phyloP scores from a whole-genome alignment of 352 stramenopile species.

The Phytophthora citrophthora region DNA sequence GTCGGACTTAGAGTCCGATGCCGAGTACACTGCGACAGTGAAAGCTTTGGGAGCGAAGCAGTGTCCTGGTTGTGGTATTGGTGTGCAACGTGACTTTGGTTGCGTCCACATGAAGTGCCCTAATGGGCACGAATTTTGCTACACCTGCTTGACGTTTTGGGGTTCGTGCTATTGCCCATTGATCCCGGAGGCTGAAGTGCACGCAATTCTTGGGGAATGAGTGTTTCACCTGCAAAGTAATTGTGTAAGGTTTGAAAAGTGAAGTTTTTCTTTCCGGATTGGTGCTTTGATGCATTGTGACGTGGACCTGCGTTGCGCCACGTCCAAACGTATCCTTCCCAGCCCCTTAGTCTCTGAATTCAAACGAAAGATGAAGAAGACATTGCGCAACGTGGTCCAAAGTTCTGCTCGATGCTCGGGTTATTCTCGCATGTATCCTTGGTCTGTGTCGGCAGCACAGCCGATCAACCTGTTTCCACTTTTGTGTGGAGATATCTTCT shows the following conservation, averaged over 20 bases:
- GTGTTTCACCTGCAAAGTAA: not conserved
- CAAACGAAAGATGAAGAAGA: constrained; percentile 1
- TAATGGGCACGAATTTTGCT: constrained; percentile 82
- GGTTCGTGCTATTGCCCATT: constrained; percentile 58
- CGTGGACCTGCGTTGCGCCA: not conserved
- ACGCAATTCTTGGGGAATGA: constrained; percentile 60
- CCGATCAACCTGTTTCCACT: constrained; percentile 38
- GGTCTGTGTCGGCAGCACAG: constrained; percentile 16
- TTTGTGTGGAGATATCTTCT: constrained; percentile 46
- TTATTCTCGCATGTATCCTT: constrained; percentile 11
- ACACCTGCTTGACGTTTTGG: constrained; percentile 65
- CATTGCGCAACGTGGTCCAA: not conserved
- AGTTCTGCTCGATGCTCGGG: constrained; percentile 13
- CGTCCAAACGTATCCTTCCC: constrained; percentile 9
- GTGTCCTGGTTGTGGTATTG: constrained; percentile 76
- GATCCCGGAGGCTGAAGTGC: constrained; percentile 63
- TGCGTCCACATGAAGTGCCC: constrained; percentile 83
- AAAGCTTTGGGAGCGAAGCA: constrained; percentile 61
- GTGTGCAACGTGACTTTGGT: constrained; percentile 73
- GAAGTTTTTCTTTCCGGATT: not conserved
- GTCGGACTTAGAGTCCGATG: constrained; percentile 66
- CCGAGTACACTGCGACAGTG: constrained; percentile 63
- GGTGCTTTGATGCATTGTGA: constrained; percentile 11
- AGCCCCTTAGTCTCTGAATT: not conserved
- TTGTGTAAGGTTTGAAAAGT: constrained; percentile 10